These are phyloP conservation scores for Volvariella volvacea DNA, from an alignment of 1,284 basidiomycete species.

Conservation along the genomic window DNA sequence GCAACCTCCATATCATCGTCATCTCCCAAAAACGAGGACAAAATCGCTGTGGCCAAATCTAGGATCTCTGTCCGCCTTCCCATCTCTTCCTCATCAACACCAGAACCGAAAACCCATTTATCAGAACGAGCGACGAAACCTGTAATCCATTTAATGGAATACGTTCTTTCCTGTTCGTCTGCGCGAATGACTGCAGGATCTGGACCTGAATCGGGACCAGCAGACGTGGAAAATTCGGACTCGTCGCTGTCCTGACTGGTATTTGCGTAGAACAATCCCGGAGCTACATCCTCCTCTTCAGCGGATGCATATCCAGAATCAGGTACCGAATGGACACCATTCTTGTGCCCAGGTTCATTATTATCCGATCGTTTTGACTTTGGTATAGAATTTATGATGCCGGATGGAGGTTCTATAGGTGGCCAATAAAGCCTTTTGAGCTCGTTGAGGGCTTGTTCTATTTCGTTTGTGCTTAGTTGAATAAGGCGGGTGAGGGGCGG, in stretches of 20 bases:
- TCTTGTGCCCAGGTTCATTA: slow-evolving; percentile 17
- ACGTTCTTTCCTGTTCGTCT: slow-evolving; percentile 48
- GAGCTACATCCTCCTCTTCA: slow-evolving; percentile 37
- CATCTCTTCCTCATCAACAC: slow-evolving; percentile 26
- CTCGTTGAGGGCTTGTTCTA: slow-evolving; percentile 30
- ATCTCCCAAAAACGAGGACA: slow-evolving; percentile 43
- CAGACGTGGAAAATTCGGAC: slow-evolving; percentile 30
- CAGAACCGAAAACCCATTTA: slow-evolving; percentile 35
- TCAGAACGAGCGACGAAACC: slow-evolving; percentile 57
- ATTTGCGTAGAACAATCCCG: slow-evolving; percentile 16
- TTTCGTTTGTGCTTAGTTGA: slow-evolving; percentile 20
- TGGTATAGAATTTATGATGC: slow-evolving; percentile 12
- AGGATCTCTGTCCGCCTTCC: slow-evolving; percentile 24
- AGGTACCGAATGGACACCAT: slow-evolving; percentile 28
- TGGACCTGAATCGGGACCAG: slow-evolving; percentile 35
- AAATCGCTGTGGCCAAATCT: slow-evolving; percentile 51
- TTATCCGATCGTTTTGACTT: slow-evolving; percentile 15
- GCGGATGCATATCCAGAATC: slow-evolving; percentile 64
- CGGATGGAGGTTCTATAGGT: slow-evolving; percentile 9
- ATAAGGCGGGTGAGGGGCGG: slow-evolving; percentile 39
- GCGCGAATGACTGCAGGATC: slow-evolving; percentile 27
- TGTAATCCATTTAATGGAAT: slow-evolving; percentile 50
- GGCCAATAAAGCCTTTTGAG: slow-evolving; percentile 40
- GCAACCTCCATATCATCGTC: slow-evolving; percentile 31
- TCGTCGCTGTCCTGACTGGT: slow-evolving; percentile 13